These are phyloP conservation scores for Mycena crocata DNA, from an alignment of 768 basidiomycete genomes.

Conservation along the genomic window DNA sequence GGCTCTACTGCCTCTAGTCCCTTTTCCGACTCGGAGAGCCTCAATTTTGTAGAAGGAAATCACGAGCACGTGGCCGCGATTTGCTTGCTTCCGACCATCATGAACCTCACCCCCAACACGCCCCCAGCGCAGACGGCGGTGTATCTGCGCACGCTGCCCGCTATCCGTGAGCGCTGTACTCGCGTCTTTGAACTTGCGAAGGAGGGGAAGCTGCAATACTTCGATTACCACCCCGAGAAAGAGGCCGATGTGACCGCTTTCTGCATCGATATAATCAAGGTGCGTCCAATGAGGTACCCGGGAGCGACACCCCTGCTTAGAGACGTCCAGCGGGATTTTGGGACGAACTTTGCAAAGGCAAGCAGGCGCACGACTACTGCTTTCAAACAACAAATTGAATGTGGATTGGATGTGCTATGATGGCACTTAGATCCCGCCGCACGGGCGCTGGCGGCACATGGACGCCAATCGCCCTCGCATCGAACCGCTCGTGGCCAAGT, in stretches of 20 bases:
- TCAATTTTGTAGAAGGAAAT: no score
- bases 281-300: conserved; percentile 43
- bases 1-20: no score
- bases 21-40: no score
- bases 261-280: conserved; percentile 84
- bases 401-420: not conserved
- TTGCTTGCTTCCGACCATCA: conserved; percentile 26
- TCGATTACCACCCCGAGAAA: conserved; percentile 85
- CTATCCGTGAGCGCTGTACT: conserved; percentile 89
- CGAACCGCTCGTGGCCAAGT: conserved; percentile 65
- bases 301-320: conserved; percentile 1
- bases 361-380: conserved; percentile 33
- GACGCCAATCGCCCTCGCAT: conserved; percentile 78
- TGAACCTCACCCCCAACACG: conserved; percentile 46
- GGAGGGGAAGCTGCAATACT: conserved; percentile 82
- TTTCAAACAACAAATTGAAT: not conserved
- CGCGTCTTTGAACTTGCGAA: conserved; percentile 84
- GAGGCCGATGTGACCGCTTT: conserved; percentile 77
- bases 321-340: conserved; percentile 78
- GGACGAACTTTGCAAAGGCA: conserved; percentile 72
- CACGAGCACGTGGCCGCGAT: conserved; percentile 7
- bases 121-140: conserved; percentile 57
- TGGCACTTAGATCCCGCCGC: conserved; percentile 78
- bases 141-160: conserved; percentile 87
- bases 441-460: conserved; percentile 92